Conservation (phyloP, 352 stramenopile genomes). For the Globisporangium nagaii region DNA sequence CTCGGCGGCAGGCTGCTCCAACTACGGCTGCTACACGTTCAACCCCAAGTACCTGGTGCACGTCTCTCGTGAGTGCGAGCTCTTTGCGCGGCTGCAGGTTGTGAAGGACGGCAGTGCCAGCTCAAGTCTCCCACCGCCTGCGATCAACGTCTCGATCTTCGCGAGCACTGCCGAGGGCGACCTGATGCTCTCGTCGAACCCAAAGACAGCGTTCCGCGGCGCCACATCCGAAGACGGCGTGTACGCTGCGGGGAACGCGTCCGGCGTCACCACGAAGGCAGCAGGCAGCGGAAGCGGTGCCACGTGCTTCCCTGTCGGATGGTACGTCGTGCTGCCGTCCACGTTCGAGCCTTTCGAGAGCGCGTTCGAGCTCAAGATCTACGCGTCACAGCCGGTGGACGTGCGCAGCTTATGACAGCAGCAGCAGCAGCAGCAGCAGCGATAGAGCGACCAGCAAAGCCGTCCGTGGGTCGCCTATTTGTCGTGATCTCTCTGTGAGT, state of each 20-base stretch:
- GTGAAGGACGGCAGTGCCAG: slow-evolving; percentile 14
- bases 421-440: too few relatives aligned
- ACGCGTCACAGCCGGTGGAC: slow-evolving; percentile 33
- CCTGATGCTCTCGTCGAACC: slow-evolving; percentile 57
- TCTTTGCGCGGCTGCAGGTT: slow-evolving; percentile 52
- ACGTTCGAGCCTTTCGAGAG: slow-evolving; percentile 63
- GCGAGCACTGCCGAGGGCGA: slow-evolving; percentile 47
- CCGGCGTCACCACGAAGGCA: slow-evolving; percentile 46
- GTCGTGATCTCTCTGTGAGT: too few relatives aligned
- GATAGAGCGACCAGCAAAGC: too few relatives aligned
- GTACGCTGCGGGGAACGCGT: slow-evolving; percentile 51
- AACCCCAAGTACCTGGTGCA: slow-evolving; percentile 76
- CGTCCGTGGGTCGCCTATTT: too few relatives aligned
- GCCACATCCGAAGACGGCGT: slow-evolving; percentile 48
- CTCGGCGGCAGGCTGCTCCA: slow-evolving; percentile 67
- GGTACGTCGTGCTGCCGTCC: slow-evolving; percentile 72
- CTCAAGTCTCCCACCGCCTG: slow-evolving; percentile 15
- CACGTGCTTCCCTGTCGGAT: slow-evolving; percentile 34
- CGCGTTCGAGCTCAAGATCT: slow-evolving; percentile 55
- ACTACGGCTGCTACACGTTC: slow-evolving; percentile 79
- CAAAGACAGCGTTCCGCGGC: slow-evolving; percentile 40
- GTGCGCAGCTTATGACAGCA: slow-evolving; percentile 28
- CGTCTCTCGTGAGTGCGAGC: slow-evolving; percentile 35
- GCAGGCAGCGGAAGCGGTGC: background rate
- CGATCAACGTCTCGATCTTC: slow-evolving; percentile 74